Evolutionary conservation across 73 alveolate genomes (phyloP).

Genomic region (Urostyla sp.): DNA sequence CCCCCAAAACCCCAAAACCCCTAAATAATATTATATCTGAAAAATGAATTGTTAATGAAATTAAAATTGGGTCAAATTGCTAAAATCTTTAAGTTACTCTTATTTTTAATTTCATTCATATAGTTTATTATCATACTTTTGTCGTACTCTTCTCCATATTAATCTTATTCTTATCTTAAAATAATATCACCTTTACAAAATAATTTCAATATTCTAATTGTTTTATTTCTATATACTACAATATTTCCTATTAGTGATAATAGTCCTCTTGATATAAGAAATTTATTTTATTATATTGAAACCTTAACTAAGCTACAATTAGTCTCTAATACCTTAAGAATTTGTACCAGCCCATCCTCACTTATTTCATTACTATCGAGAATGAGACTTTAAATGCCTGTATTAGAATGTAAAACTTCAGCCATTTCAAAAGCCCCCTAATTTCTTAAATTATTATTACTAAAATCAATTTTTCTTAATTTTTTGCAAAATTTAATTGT

Average conservation of each 20-base stretch:
- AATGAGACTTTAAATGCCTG: constrained; percentile 9
- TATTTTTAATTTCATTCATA: constrained; percentile 11
- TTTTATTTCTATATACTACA: constrained; percentile 4
- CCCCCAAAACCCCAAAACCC: too few relatives aligned
- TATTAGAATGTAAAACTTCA: constrained; percentile 13
- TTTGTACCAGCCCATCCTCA: constrained; percentile 46
- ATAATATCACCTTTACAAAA: constrained; percentile 11
- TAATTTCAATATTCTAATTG: neutral
- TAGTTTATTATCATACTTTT: constrained; percentile 33
- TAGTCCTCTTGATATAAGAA: neutral
- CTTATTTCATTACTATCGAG: constrained; percentile 40
- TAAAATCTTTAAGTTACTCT: constrained; percentile 31
- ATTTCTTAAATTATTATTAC: constrained; percentile 19
- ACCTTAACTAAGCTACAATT: constrained; percentile 35
- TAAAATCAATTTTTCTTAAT: constrained; percentile 18
- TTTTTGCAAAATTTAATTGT: constrained; percentile 31
- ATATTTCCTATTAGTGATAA: constrained; percentile 29
- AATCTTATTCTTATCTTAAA: constrained; percentile 15
- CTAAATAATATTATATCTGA: too few relatives aligned
- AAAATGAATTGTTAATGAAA: neutral
- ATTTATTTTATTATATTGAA: constrained; percentile 33
- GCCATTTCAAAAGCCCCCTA: constrained; percentile 47
- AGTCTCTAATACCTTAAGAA: constrained; percentile 17
- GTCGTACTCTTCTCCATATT: constrained; percentile 8
- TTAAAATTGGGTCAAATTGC: constrained; percentile 17